A percentile compares a stretch with the other conserved stretches of the same genome.
phyloP scores from a whole-genome alignment of 1,284 basidiomycete species.

The Ganoderma resinaceum region DNA sequence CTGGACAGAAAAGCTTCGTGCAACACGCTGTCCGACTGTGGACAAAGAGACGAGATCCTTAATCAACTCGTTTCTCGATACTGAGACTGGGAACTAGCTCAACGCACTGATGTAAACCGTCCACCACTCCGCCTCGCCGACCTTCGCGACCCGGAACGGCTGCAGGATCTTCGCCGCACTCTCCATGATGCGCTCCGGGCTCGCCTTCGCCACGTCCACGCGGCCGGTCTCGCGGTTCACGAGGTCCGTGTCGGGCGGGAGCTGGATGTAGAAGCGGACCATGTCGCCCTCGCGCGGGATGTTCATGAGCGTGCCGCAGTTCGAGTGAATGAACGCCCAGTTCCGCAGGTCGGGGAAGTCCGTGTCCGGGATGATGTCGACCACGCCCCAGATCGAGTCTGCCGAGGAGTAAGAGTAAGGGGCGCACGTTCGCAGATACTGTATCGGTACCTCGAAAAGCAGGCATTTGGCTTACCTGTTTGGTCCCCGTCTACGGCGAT shows the following conservation, averaged over 20 bases:
- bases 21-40: constrained; percentile 80
- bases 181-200: constrained; percentile 67
- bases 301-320: constrained; percentile 66
- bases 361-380: constrained; percentile 74
- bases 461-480: constrained; percentile 48
- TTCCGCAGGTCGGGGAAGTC: constrained; percentile 87
- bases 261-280: constrained; percentile 82
- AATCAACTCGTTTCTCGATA: not conserved
- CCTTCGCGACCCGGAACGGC: constrained; percentile 71
- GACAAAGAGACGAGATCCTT: no score
- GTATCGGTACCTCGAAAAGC: not conserved
- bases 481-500: constrained; percentile 83
- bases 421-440: not conserved
- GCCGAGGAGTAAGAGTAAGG: not conserved
- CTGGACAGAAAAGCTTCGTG: constrained; percentile 67
- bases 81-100: not conserved
- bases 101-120: constrained; percentile 69
- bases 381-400: constrained; percentile 83
- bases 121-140: constrained; percentile 76
- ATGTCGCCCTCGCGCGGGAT: constrained; percentile 80
- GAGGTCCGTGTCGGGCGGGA: constrained; percentile 62
- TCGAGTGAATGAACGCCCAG: constrained; percentile 65
- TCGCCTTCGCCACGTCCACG: constrained; percentile 67
- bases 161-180: constrained; percentile 70
- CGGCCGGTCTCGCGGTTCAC: constrained; percentile 58